Evolutionary conservation across 179 eudicot genomes (phyloP).

Genomic region (Corrigiola litoralis): DNA sequence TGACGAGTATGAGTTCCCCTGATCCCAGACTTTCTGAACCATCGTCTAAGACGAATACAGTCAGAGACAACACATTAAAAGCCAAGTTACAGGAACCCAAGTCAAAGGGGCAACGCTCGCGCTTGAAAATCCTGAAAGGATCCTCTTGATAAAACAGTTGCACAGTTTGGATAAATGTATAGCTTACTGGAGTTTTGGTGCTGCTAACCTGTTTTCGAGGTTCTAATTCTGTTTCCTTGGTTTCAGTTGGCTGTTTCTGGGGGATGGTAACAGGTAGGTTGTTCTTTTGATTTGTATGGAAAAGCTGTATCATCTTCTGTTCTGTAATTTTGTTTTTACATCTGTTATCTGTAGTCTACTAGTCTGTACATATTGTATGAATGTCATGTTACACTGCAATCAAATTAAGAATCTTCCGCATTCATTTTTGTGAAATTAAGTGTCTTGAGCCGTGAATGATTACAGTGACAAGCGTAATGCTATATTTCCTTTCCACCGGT

Average conservation of each 20-base stretch:
- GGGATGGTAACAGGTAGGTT: background rate
- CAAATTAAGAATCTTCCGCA: background rate
- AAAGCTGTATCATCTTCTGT: background rate
- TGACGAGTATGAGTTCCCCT: slow-evolving; percentile 40
- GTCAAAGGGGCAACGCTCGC: slow-evolving; percentile 63
- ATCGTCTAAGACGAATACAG: slow-evolving; percentile 42
- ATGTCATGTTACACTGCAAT: background rate
- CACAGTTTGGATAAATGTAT: slow-evolving; percentile 8
- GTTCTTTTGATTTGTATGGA: background rate
- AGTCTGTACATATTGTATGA: slow-evolving; percentile 9
- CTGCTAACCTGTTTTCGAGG: background rate
- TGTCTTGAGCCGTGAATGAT: too few relatives aligned
- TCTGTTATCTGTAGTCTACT: too few relatives aligned
- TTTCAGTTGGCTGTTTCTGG: slow-evolving; percentile 1
- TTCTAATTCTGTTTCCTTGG: background rate
- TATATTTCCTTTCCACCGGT: too few relatives aligned
- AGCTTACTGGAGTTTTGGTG: slow-evolving; percentile 8
- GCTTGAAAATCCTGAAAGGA: slow-evolving; percentile 55
- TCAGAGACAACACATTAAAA: slow-evolving; percentile 61
- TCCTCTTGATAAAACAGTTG: slow-evolving; percentile 21
- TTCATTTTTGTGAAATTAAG: too few relatives aligned
- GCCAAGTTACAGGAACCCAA: slow-evolving; percentile 77
- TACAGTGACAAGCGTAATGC: too few relatives aligned
- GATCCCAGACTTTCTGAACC: slow-evolving; percentile 41
- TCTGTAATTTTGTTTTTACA: background rate